Percentiles rank a stretch among this genome's conserved stretches.
Conservation (phyloP, 2,329 filamentous ascomycete genomes). For the Bretziella fagacearum region DNA sequence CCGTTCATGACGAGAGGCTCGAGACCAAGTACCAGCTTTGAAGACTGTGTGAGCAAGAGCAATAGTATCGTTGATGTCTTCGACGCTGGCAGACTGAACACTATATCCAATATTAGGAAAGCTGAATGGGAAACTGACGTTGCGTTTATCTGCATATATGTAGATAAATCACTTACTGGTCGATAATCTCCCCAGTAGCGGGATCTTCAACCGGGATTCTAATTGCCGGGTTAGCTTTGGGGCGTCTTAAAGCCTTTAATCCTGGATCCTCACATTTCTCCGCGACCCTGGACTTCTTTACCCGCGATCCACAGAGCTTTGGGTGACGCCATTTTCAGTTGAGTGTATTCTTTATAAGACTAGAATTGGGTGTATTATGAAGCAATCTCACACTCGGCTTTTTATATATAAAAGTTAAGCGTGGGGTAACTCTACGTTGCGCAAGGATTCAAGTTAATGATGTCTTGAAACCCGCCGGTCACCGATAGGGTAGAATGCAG, state of each 20-base stretch:
- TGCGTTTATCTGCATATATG: no score
- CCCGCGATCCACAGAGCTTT: slow-evolving; percentile 19
- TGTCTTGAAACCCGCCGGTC: neutral
- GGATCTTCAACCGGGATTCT: slow-evolving; percentile 39
- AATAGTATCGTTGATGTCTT: slow-evolving; percentile 32
- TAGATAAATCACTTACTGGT: slow-evolving; percentile 24
- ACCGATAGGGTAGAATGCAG: neutral
- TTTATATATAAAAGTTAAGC: no score
- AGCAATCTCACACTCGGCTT: no score
- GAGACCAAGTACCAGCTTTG: slow-evolving; percentile 28
- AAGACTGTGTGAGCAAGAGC: slow-evolving; percentile 29
- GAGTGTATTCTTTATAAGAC: no score
- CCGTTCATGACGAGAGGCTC: slow-evolving; percentile 24
- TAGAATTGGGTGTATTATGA: no score
- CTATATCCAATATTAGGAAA: neutral
- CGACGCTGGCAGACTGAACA: slow-evolving; percentile 23
- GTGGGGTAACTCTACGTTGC: no score
- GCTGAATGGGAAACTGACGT: neutral
- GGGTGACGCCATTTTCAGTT: neutral
- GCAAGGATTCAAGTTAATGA: no score
- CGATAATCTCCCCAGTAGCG: slow-evolving; percentile 34
- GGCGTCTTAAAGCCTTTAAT: neutral
- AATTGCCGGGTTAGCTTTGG: neutral
- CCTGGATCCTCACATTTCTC: slow-evolving; percentile 28
- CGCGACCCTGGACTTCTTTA: slow-evolving; percentile 22